Base-by-base conservation (phyloP, 192 early-diverging fungal species). In the Coemansia furcata region DNA sequence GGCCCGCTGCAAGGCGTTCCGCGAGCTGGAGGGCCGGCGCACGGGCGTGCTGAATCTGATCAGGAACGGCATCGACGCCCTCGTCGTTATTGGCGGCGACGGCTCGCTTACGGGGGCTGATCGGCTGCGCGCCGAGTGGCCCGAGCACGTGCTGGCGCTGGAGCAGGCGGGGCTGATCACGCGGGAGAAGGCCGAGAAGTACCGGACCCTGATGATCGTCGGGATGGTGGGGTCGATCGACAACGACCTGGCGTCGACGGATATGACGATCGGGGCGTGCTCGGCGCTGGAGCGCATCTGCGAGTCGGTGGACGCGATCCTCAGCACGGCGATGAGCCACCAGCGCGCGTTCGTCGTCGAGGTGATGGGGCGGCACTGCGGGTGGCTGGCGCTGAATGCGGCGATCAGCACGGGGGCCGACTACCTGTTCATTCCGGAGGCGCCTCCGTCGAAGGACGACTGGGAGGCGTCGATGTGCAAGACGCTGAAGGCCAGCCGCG, bases 331-430 rank as follows among this genome's bases (percentile, higher is more conserved):
- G 0, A 86, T 89, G 42, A 95, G 93, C 73, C 97, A 99, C 74
- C 92, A 93, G 60, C 91, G 97, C 55, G 97, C 97, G 8, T 99
- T 99, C 72, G 94, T 99, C 12, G 88, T 99, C 38, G 97, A 99
- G 68, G 97, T 99, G 37, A 99, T 99, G 97, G 97, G 95, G 10
- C 88, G 97, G 44, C 93, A 97, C 71, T 99, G 97, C 73, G 97
- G 97, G 19, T 99, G 97, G 97, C 77, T 95, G 36, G 93, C 91
- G 29, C 82, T 94, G 33, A 94, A 92, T 86, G 91, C 93, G 17
- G 93, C 87, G 6, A 91, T 94, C 74, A 87, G 88, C 50, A 89
- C 93, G 12, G 95, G 94, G 29, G 95, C 97, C 49, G 97, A 99
- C 73, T 95, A 93, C 84, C 87, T 97, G 57, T 99, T 99, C 67